phyloP scores from a whole-genome alignment of 2,329 filamentous ascomycete genomes.

The Alternaria conjuncta region DNA sequence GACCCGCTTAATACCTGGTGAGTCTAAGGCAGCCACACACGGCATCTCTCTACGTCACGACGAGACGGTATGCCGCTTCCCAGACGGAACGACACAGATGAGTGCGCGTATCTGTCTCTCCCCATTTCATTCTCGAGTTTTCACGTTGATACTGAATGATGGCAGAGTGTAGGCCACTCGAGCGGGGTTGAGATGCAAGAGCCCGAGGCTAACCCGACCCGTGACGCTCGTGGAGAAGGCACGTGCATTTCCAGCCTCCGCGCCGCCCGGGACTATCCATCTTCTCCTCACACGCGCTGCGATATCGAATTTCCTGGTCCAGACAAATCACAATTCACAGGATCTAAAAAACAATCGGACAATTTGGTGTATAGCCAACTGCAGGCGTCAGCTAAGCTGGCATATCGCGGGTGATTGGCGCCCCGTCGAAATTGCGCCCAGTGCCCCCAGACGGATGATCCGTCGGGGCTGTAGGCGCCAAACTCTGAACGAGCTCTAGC shows the following conservation, averaged over 20 bases:
- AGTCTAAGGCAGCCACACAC: background rate
- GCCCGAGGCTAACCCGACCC: background rate
- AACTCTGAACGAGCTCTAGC: background rate
- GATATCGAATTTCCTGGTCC: conserved; percentile 20
- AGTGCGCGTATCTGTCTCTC: background rate
- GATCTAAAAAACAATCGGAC: conserved; percentile 18
- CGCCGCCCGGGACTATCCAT: background rate
- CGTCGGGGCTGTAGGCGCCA: background rate
- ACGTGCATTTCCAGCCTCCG: background rate
- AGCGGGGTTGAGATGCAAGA: background rate
- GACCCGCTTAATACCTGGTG: too few relatives aligned
- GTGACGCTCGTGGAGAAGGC: background rate
- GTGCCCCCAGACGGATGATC: background rate
- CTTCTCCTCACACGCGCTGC: background rate
- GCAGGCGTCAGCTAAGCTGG: conserved; percentile 20
- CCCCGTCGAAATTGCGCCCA: background rate
- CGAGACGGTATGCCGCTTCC: background rate
- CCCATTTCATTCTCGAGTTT: too few relatives aligned
- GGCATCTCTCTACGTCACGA: background rate
- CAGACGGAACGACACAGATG: background rate
- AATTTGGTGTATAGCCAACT: conserved; percentile 38
- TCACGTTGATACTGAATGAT: too few relatives aligned
- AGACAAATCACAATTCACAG: conserved; percentile 42
- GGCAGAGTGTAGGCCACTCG: background rate
- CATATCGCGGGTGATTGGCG: conserved; percentile 21